Evolutionary conservation across 106 monocot genomes (phyloP), one percentile per base, ranked within the genome.

Genomic region (Dioscorea dumetorum): DNA sequence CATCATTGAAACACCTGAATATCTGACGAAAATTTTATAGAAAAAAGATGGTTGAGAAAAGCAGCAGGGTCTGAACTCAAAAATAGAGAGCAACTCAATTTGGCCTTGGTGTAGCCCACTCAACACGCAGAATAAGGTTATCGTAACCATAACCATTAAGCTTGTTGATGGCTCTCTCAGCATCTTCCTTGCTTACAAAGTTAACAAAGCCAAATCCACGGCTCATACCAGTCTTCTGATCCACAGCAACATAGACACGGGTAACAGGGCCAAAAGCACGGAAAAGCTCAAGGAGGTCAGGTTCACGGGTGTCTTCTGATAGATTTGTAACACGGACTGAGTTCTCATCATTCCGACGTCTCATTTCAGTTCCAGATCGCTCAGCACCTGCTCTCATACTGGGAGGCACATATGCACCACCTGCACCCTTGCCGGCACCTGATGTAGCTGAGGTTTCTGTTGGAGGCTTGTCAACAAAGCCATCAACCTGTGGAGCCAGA

Each of bases 141-240:
- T 94, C 94, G 52, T 94, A 94, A 14, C 94, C 94, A 83, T 94
- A 94, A 0, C 94, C 94, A 67, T 94, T 94, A 14, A 94, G 90
- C 78, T 94, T 94, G 61, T 81, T 88, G 49, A 94, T 94, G 2
- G 94, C 94, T 61, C 73, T 74, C 79, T 91, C 94, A 0, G 90
- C 94, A 70, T 94, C 94, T 70, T 94, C 94, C 73, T 71, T 82
- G 70, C 58, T 81, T 24, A 88, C 83, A 49, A 94, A 94, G 57
- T 94, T 94, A 49, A 94, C 88, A 33, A 94, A 94, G 12, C 94
- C 94, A 61, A 94, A 94, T 7, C 94, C 94, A 17, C 90, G 62
- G 34, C 94, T 94, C 2, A 83, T 73, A n/a, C 85, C 85, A 18
- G 87, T 88, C 79, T 91, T 94, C 77, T 91, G 90, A 70, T 94